Evolutionary conservation across 208 protist species (phyloP).

Genomic region (Acanthamoeba castellanii): DNA sequence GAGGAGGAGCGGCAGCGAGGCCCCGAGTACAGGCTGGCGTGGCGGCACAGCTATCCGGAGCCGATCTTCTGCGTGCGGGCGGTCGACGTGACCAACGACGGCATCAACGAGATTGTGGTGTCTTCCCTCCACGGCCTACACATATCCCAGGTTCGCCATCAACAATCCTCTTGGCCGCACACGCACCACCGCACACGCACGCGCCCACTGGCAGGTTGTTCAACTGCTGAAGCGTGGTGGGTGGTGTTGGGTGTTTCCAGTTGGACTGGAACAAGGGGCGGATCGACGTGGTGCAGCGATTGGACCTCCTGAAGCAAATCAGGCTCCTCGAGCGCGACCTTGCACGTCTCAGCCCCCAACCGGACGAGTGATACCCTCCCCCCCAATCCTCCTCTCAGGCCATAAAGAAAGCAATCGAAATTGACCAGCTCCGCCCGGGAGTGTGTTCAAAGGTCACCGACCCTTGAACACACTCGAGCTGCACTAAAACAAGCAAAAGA

Average conservation of each 20-base stretch:
- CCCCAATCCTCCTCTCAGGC: too few relatives aligned
- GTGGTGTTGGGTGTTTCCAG: neutral
- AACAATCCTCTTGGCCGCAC: neutral
- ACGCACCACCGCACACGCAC: too few relatives aligned
- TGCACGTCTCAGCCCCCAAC: neutral
- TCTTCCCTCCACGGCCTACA: neutral
- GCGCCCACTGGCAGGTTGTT: too few relatives aligned
- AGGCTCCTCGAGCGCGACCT: neutral
- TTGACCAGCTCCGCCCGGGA: too few relatives aligned
- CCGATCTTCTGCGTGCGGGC: neutral
- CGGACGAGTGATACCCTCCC: neutral
- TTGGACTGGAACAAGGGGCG: conserved; percentile 18
- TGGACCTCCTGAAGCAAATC: conserved; percentile 7
- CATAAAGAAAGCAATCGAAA: too few relatives aligned
- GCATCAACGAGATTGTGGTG: conserved; percentile 6
- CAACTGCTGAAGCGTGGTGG: too few relatives aligned
- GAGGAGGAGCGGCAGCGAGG: neutral
- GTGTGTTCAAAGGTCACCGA: too few relatives aligned
- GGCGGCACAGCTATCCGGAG: neutral
- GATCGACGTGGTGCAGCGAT: neutral
- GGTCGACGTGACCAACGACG: neutral
- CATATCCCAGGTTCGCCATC: neutral
- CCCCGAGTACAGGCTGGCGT: neutral
- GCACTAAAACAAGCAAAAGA: too few relatives aligned
- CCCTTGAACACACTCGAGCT: too few relatives aligned